A percentile compares a stretch with the other conserved stretches of the same genome.
Conservation (phyloP, 1,284 basidiomycete genomes). For the Cutaneotrichosporon cutaneum region DNA sequence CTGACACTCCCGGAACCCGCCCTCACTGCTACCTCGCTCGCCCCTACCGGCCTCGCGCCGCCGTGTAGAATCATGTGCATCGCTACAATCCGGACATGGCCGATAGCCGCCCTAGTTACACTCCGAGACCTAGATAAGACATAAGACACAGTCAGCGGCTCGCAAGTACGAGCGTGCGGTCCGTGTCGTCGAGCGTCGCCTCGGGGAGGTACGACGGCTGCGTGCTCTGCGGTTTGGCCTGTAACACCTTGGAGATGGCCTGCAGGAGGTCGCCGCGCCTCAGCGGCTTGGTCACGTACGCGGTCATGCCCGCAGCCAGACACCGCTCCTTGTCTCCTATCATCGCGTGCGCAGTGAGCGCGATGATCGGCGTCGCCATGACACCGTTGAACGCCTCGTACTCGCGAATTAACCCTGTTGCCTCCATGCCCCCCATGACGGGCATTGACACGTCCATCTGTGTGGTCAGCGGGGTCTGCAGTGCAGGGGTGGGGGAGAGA, state of each 20-base stretch:
- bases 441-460: conserved; percentile 99
- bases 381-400: conserved; percentile 76
- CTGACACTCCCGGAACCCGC: too few species aligned
- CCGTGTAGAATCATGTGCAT: conserved; percentile 3
- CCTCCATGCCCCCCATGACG: conserved; percentile 64
- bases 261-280: conserved; percentile 50
- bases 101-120: background rate
- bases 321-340: conserved; percentile 93
- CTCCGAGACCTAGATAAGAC: background rate
- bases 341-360: conserved; percentile 76
- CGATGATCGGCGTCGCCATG: conserved; percentile 85
- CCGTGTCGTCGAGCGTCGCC: conserved; percentile 16
- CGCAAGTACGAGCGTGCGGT: conserved; percentile 22
- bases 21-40: too few species aligned
- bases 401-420: conserved; percentile 57
- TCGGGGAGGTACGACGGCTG: conserved; percentile 15
- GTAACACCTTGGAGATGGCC: conserved; percentile 49
- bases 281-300: conserved; percentile 30
- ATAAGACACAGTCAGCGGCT: conserved; percentile 12
- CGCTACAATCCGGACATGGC: conserved; percentile 6
- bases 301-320: conserved; percentile 68
- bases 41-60: too few species aligned
- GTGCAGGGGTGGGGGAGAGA: conserved; percentile 24
- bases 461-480: too few species aligned
- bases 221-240: conserved; percentile 22